These are phyloP conservation scores for Artomyces pyxidatus DNA, from an alignment of 768 basidiomycete species.

Conservation along the genomic window DNA sequence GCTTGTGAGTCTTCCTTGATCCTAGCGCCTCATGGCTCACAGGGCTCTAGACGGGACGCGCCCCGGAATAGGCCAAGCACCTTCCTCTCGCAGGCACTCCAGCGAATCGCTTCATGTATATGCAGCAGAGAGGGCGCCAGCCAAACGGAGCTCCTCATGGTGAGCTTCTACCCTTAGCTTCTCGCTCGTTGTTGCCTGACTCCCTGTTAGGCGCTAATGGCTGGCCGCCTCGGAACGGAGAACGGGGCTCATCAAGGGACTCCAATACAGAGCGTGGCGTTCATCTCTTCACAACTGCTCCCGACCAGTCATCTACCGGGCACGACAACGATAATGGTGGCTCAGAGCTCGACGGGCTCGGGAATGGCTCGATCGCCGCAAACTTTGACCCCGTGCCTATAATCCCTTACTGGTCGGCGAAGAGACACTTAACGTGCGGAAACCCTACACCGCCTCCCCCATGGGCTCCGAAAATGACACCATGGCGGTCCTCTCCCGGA, in stretches of 20 bases:
- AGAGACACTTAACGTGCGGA: conserved; percentile 85
- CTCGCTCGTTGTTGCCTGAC: neutral
- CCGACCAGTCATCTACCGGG: conserved; percentile 23
- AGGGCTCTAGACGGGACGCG: too few species aligned
- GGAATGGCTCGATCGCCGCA: conserved; percentile 23
- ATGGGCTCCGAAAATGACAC: conserved; percentile 54
- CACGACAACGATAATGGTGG: conserved; percentile 18
- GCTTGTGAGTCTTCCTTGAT: too few species aligned
- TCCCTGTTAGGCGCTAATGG: conserved; percentile 11
- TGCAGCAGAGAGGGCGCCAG: neutral
- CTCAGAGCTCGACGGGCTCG: conserved; percentile 22
- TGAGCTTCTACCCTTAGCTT: neutral
- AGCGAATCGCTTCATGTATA: too few species aligned
- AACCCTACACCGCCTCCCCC: conserved; percentile 70
- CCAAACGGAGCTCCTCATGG: neutral
- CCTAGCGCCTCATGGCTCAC: too few species aligned
- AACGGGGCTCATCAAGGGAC: conserved; percentile 18
- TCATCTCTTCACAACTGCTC: conserved; percentile 21
- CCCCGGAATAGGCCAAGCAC: too few species aligned
- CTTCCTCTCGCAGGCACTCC: too few species aligned
- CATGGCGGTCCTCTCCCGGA: conserved; percentile 78
- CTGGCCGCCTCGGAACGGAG: conserved; percentile 15
- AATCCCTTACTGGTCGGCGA: conserved; percentile 79
- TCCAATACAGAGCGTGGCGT: conserved; percentile 27
- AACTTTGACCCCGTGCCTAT: conserved; percentile 41